Conservation (phyloP, 495 filamentous ascomycete species). For the Articulospora tetracladia region DNA sequence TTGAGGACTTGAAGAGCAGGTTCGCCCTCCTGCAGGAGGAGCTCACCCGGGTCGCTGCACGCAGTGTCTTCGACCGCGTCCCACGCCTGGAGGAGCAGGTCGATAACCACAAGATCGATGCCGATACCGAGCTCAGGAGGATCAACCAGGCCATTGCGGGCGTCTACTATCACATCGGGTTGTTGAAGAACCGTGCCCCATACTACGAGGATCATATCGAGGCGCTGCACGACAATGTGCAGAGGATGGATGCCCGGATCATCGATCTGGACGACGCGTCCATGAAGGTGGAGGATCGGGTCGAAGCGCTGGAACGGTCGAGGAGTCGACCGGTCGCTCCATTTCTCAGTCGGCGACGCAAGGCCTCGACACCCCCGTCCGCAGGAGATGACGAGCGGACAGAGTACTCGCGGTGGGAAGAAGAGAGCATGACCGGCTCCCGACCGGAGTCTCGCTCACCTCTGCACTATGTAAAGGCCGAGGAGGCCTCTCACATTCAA, state of each 20-base stretch:
- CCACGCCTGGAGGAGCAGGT: constrained; percentile 46
- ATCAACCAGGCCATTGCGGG: constrained; percentile 47
- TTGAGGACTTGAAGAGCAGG: constrained; percentile 43
- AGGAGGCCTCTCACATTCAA: constrained; percentile 16
- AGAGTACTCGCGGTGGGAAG: constrained; percentile 19
- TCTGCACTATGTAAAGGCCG: constrained; percentile 6
- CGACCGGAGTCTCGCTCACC: background rate
- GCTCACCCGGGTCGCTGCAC: constrained; percentile 32
- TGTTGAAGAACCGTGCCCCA: constrained; percentile 35
- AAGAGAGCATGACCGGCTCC: constrained; percentile 16
- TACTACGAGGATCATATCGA: constrained; percentile 43
- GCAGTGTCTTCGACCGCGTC: constrained; percentile 39
- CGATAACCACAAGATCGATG: constrained; percentile 45
- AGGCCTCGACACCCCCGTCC: constrained; percentile 29
- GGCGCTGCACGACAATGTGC: constrained; percentile 38
- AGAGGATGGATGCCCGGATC: constrained; percentile 37
- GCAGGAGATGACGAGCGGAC: constrained; percentile 6
- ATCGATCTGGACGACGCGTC: constrained; percentile 48
- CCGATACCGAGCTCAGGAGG: constrained; percentile 42
- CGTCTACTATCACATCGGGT: constrained; percentile 44
- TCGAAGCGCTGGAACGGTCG: constrained; percentile 41
- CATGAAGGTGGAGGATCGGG: constrained; percentile 45
- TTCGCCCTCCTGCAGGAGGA: constrained; percentile 44
- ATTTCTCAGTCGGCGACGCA: constrained; percentile 25
- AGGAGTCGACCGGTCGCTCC: constrained; percentile 4